Base-by-base conservation (phyloP, 192 early-diverging fungal genomes). In the Coemansia sp. region DNA sequence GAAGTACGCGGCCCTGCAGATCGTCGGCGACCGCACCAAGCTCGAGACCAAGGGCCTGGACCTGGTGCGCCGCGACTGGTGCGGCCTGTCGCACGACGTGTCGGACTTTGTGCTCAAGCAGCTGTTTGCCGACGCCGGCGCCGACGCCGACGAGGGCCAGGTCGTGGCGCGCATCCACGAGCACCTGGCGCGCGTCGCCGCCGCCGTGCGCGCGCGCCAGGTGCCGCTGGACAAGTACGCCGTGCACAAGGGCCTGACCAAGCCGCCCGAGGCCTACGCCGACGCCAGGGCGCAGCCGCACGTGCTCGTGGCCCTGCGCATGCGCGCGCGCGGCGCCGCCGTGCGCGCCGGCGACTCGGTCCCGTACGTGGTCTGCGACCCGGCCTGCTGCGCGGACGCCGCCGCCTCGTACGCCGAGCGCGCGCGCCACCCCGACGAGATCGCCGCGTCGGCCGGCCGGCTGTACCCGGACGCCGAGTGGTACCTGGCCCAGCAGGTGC, bases 61-160 rank as follows among this genome's bases (percentile, higher is more conserved):
- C 66, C 68, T 95, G 56, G 95, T 99, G 0, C 82, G 97, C 52
- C 79, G 97, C 47, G 97, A 99, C 79, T 99, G 95, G 95, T 98
- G 93, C 76, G 92, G 79, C 1, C 78, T 99, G 40, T 89, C 90
- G 32, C 88, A 90, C 45, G 92, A 98, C 44, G 92, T 87, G 3
- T 94, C 92, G 2, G 67, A 78, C 69, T 92, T 62, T 71, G 90
- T 82, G 50, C 84, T 84, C 60, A 69, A 78, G 14, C 77, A 80
- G 48, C 82, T 92, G 41, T 71, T 77, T 36, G 70, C 70, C 34
- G 70, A 73, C 15, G n/a, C 56, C 84, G 9, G 70, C 72, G 1
- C 9, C 48, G 14, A 19, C 39, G 28, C 7, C n/a, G 83, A 83
- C 40, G 75, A 85, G 5, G 90, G 89, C 38, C 79, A 89, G 6